Evolutionary conservation across 2,329 filamentous ascomycete genomes (phyloP), one percentile per base, ranked within the genome.

Genomic region (Calonectria pseudoreteaudii): DNA sequence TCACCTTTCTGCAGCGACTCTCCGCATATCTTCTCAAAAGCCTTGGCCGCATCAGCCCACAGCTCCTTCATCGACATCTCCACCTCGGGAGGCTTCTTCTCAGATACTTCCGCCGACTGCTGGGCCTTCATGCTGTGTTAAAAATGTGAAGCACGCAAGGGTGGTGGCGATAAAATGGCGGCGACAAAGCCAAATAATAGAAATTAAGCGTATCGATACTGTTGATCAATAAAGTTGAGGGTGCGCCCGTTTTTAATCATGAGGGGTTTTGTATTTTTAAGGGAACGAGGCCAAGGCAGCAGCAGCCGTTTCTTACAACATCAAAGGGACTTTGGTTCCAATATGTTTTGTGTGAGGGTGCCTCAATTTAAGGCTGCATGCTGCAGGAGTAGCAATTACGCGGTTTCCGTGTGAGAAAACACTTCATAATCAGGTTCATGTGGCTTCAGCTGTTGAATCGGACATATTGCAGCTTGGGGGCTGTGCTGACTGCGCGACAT

Each of bases 11-110:
- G 56, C 6, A 60, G 34, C 34, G 56, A 60, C 56, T 60, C 56
- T 26, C 56, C 56, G n/a, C 56, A 60, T 10, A 60, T 60, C 34
- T 60, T 38, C n/a, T 60, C 56, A 41, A 60, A 60, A 2, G 56
- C 56, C n/a, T 60, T 38, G 56, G 56, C 56, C 16, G 56, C 56
- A 34, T 60, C 56, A 28, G 56, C 56, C 56, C 56, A 60, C 34
- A 60, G 20, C 13, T 60, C 56, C 34, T 60, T 60, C 56, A 60
- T 60, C n/a, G 56, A 38, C 14, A 28, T 28, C 14, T 60, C 56
- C 13, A n/a, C 34, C 9, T 60, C 34, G 16, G 14, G n/a, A 8
- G 34, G 11, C 13, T 41, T 41, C 1, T 60, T 60, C 5, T 41
- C 56, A 4, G 56, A 13, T 13, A 10, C n/a, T 26, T 31, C 53